Evolutionary conservation across 2,329 filamentous ascomycete genomes (phyloP), one percentile per base, ranked within the genome.

Genomic region (Amauroascus niger): DNA sequence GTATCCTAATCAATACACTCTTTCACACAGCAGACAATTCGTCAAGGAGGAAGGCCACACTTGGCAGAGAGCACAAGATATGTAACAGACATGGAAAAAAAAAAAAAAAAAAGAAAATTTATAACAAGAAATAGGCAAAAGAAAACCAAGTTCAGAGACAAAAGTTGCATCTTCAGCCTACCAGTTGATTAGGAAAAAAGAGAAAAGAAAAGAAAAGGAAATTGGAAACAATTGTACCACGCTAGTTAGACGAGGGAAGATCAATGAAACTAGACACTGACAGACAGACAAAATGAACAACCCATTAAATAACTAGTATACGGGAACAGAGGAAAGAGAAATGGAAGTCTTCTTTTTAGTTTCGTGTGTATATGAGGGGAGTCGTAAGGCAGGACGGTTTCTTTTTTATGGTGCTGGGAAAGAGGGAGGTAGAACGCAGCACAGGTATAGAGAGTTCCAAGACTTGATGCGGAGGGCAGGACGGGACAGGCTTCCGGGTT

Each of bases 261-360:
- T 9, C 22, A 14, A 41, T 28, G 18, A 30, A 45, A 9, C 41
- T 14, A 9, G 22, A 14, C 32, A 18, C 32, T 24, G 32, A 37
- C 9, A 24, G 45, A 33, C 9, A 39, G 26, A 16, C 43, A n/a
- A 7, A 28, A 37, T 26, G 13, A 37, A 6, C 11, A 39, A 35
- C 46, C 46, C 46, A 49, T 49, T 49, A 49, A 32, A 49, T 37
- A 49, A 26, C 32, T 33, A 48, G 45, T 48, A 48, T 49, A 26
- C 46, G 46, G 8, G 46, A n/a, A 14, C 13, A 18, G 28, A 37
- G 22, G 18, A 11, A 18, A 28, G 20, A 46, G 44, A 13, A 46
- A 37, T n/a, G 46, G 46, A 37, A 18, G 20, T 18, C 39, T 49
- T 11, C n/a, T 49, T 49, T 48, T n/a, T 9, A 14, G 9, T n/a